These are phyloP conservation scores for Backusella australiensis DNA, from an alignment of 192 early-diverging fungal species.

Conservation along the genomic window DNA sequence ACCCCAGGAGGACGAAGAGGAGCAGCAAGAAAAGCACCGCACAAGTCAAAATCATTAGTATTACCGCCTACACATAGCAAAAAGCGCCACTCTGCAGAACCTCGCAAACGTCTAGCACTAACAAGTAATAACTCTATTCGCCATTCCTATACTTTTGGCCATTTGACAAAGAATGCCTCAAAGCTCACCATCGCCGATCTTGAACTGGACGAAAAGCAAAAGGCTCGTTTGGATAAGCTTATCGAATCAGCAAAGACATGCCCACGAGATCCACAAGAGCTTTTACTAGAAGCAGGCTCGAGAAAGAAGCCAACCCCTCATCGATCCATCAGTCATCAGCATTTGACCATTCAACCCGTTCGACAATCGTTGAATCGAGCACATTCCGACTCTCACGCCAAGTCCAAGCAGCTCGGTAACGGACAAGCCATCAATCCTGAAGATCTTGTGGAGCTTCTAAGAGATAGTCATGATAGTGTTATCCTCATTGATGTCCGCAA, in stretches of 20 bases:
- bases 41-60: conserved; percentile 14
- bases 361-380: not conserved
- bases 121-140: conserved; percentile 35
- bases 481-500: conserved; percentile 33
- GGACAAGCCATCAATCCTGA: not conserved
- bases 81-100: conserved; percentile 19
- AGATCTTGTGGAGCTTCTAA: not conserved
- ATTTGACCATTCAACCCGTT: not conserved
- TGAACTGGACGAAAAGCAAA: not conserved
- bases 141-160: conserved; percentile 45
- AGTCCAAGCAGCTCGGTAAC: not conserved
- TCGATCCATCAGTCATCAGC: conserved; percentile 17
- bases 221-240: not conserved
- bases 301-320: conserved; percentile 6
- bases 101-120: conserved; percentile 3
- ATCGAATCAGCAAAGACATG: conserved; percentile 5
- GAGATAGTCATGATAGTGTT: not conserved
- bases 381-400: not conserved
- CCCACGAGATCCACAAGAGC: not conserved
- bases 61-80: conserved; percentile 21
- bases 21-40: conserved; percentile 8
- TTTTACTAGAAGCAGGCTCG: not conserved
- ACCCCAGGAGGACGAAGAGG: conserved; percentile 24
- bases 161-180: conserved; percentile 1
- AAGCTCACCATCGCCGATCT: not conserved